Evolutionary conservation across 2,329 filamentous ascomycete genomes (phyloP).

Genomic region (Chaetomium strumarium): DNA sequence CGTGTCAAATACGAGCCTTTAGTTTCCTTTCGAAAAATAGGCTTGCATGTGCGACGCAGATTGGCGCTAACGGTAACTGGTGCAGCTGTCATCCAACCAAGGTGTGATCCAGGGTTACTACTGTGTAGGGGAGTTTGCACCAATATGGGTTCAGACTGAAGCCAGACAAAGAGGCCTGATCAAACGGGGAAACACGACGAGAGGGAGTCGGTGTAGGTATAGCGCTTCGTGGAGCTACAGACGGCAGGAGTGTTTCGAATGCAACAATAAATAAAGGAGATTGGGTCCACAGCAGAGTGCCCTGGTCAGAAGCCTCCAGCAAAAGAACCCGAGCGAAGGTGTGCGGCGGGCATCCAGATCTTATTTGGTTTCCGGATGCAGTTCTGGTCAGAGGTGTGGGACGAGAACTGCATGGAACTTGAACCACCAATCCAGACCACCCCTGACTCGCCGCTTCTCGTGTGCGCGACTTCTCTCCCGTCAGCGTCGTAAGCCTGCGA

Average conservation of each 20-base stretch:
- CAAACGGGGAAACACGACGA: too few species aligned
- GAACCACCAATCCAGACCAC: background rate
- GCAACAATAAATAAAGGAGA: background rate
- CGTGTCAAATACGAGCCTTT: conserved; percentile 18
- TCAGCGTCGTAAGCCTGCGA: conserved; percentile 8
- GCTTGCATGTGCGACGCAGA: conserved; percentile 12
- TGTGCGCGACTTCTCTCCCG: conserved; percentile 2
- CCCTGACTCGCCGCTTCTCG: conserved; percentile 15
- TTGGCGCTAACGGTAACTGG: conserved; percentile 20
- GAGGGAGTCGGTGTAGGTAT: too few species aligned
- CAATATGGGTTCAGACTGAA: too few species aligned
- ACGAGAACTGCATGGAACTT: conserved; percentile 4
- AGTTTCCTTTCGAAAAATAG: conserved; percentile 6
- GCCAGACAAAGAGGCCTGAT: too few species aligned
- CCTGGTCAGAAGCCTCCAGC: conserved; percentile 13
- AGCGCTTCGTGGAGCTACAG: conserved; percentile 6
- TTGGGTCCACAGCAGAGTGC: background rate
- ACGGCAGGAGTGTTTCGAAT: conserved; percentile 9
- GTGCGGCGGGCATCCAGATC: conserved; percentile 12
- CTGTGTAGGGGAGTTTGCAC: too few species aligned
- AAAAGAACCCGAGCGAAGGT: conserved; percentile 5
- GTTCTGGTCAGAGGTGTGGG: conserved; percentile 11
- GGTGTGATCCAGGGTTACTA: too few species aligned
- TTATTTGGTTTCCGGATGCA: conserved; percentile 20
- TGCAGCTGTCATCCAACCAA: background rate